phyloP scores from a whole-genome alignment of 1,139 yeast species.

The Saccharomyces hybrid region DNA sequence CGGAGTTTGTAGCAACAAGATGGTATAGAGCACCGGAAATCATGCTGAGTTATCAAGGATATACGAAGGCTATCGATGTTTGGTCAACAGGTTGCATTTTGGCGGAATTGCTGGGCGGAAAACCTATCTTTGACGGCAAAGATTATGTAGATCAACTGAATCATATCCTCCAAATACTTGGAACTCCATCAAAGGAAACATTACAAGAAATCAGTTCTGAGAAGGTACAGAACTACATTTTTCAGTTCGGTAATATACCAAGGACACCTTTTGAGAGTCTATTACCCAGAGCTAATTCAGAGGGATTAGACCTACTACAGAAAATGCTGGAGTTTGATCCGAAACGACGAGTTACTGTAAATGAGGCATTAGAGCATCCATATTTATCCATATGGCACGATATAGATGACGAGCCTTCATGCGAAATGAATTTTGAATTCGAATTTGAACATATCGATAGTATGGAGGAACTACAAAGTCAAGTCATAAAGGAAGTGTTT shows the following conservation, averaged over 20 bases:
- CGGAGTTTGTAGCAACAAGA: conserved; percentile 93
- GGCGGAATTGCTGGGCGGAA: conserved; percentile 86
- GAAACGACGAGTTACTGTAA: conserved; percentile 71
- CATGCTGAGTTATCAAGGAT: conserved; percentile 47
- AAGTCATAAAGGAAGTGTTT: background rate
- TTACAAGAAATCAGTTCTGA: conserved; percentile 75
- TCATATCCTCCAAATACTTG: conserved; percentile 73
- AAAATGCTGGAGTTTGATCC: conserved; percentile 84
- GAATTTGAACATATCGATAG: conserved; percentile 81
- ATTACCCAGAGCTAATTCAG: conserved; percentile 79
- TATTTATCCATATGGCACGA: conserved; percentile 91
- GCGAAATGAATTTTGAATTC: conserved; percentile 77
- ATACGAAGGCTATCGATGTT: conserved; percentile 88
- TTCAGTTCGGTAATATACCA: conserved; percentile 75
- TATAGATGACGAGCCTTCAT: conserved; percentile 84
- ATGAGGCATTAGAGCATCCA: conserved; percentile 80
- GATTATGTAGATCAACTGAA: conserved; percentile 92
- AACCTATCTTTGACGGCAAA: conserved; percentile 84
- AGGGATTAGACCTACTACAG: conserved; percentile 73
- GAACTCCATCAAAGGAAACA: conserved; percentile 84
- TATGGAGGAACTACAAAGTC: conserved; percentile 37
- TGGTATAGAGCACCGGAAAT: conserved; percentile 22
- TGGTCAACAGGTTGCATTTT: conserved; percentile 96
- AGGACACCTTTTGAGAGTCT: conserved; percentile 61
- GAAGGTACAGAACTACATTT: conserved; percentile 84